Evolutionary conservation across 1,139 yeast species (phyloP), one percentile per base, ranked within the genome.

Genomic region (Nakaseomyces uthaithaninus): DNA sequence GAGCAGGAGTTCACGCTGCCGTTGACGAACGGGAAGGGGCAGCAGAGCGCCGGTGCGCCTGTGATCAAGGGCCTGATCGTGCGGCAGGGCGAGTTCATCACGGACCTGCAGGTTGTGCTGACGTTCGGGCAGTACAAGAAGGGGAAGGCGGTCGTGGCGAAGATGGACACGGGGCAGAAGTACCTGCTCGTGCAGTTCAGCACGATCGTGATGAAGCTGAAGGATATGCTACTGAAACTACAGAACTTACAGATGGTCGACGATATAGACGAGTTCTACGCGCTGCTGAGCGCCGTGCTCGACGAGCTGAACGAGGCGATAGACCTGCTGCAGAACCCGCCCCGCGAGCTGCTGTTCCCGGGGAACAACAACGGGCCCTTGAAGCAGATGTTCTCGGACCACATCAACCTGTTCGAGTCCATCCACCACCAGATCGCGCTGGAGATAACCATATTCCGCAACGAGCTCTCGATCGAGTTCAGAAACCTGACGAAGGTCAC

Each of bases 1-100:
- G 52, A 53, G 10, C 52, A 54, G 11, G 46, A 49, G 3, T 57
- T 61, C 27, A 58, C 53, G 34, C 50, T 64, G 48, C 64, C 67
- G 5, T 50, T 64, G 3, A 55, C 54, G 26, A 53, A 45, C 33
- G 51, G 52, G 15, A 44, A 38, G 4, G 39, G 53, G 1, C 49
- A 54, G 10, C 8, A 39, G 22, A 30, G 24, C 27, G 11, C 45
- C 6, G 40, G 44, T 15, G 27, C 42, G 2, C 51, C 58, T 5
- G 45, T 51, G 4, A 49, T 58, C 22, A 49, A 52, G 27, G 64
- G 64, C 16, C 43, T 54, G 4, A 43, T 59, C 6, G 50, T 56
- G 2, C 43, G 64, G 39, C 53, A 52, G 39, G 55, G 56, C 17
- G 52, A 50, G 2, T 45, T 46, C 31, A 48, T 59, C 2, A 39